Percentiles rank a stretch among this genome's conserved stretches.
Evolutionary conservation across 306 rosid genomes (phyloP).

Genomic region (Prosopis cineraria): DNA sequence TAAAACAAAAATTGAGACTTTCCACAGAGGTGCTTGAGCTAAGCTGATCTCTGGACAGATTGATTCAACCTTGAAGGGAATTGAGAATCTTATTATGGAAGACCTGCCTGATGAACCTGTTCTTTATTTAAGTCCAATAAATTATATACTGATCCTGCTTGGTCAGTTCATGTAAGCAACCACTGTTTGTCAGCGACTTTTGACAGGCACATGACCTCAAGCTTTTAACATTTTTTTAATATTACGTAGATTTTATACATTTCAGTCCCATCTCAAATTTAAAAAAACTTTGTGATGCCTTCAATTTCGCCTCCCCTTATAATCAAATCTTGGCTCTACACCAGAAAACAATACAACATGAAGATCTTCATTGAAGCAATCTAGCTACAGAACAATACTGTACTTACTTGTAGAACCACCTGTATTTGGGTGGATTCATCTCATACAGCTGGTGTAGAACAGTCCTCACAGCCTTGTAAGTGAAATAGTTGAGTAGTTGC

Average conservation of each 20-base stretch:
- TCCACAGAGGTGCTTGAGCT: not conserved
- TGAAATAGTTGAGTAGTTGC: conserved; percentile 95
- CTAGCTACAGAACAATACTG: not conserved
- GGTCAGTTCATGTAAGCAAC: not conserved
- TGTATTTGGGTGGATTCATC: conserved; percentile 90
- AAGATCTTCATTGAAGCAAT: conserved; percentile 17
- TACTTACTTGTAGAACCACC: conserved; percentile 93
- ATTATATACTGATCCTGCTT: not conserved
- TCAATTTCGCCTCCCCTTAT: not conserved
- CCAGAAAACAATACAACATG: not conserved
- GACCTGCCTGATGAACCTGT: not conserved
- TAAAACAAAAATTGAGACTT: conserved; percentile 3
- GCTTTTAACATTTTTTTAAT: not conserved
- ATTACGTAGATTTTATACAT: too few species aligned
- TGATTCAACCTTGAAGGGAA: not conserved
- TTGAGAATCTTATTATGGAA: not conserved
- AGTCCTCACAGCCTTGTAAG: conserved; percentile 94
- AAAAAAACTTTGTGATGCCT: not conserved
- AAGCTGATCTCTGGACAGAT: not conserved
- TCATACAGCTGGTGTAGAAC: conserved; percentile 90
- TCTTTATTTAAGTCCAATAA: conserved; percentile 1
- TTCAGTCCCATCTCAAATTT: not conserved
- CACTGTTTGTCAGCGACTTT: not conserved
- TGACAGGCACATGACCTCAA: not conserved
- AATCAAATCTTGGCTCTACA: not conserved